phyloP scores from a whole-genome alignment of 148 eudicot genomes.

The Silene latifolia region DNA sequence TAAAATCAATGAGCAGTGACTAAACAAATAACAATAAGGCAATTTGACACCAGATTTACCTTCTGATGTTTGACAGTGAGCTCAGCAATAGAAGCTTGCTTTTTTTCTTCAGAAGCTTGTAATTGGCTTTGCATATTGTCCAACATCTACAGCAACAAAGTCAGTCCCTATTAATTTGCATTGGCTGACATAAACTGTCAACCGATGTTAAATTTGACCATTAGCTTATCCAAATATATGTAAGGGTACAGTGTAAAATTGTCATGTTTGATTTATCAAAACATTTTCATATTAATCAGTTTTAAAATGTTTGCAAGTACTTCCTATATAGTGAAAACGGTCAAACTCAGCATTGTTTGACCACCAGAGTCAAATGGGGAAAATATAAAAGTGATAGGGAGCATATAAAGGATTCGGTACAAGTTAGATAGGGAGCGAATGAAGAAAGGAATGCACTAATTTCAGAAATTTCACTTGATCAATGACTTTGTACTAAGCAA shows the following conservation, averaged over 20 bases:
- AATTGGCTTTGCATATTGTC: slow-evolving; percentile 63
- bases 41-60: slow-evolving; percentile 36
- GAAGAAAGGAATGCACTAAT: neutral
- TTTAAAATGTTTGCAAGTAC: too few species aligned
- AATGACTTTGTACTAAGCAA: neutral
- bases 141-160: slow-evolving; percentile 52
- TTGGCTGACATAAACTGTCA: neutral
- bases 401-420: too few species aligned
- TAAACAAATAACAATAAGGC: neutral
- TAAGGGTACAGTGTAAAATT: too few species aligned
- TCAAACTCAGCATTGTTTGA: too few species aligned
- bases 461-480: neutral
- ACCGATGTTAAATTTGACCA: neutral
- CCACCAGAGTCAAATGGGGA: too few species aligned
- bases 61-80: slow-evolving; percentile 82
- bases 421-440: neutral
- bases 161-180: neutral
- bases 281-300: too few species aligned
- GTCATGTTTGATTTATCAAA: too few species aligned
- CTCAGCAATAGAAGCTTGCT: slow-evolving; percentile 66
- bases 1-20: neutral
- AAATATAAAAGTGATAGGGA: too few species aligned
- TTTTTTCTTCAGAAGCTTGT: slow-evolving; percentile 79
- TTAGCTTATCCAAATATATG: too few species aligned
- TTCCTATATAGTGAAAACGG: too few species aligned